Evolutionary conservation across 2,329 filamentous ascomycete species (phyloP).

Genomic region (Aureobasidium namibiae): DNA sequence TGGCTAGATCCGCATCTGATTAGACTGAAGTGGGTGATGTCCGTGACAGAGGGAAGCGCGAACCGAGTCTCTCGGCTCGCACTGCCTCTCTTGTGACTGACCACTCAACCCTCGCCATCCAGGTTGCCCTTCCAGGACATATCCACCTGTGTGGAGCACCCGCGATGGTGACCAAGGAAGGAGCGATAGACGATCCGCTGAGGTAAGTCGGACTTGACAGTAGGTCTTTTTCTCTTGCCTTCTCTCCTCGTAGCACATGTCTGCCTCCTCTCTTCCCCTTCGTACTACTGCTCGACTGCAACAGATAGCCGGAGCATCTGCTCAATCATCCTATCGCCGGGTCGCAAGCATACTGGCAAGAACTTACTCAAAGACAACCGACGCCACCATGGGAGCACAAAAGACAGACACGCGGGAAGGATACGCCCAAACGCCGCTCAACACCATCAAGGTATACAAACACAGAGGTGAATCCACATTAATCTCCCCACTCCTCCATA

Average conservation of each 20-base stretch:
- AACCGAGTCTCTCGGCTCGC: not conserved
- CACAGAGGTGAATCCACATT: not conserved
- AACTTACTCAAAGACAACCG: not conserved
- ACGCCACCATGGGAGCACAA: slow-evolving; percentile 1
- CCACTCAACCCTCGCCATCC: not conserved
- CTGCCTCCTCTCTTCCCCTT: not conserved
- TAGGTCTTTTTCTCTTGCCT: not conserved
- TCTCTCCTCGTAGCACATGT: not conserved
- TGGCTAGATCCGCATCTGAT: slow-evolving; percentile 4
- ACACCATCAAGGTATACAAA: slow-evolving; percentile 13
- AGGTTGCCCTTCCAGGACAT: not conserved
- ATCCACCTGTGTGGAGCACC: not conserved
- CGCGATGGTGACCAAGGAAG: not conserved
- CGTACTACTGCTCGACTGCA: not conserved
- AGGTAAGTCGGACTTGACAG: not conserved
- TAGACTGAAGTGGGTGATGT: not conserved
- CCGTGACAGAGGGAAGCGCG: not conserved
- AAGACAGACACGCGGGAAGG: not conserved
- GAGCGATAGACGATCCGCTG: not conserved
- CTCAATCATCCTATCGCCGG: not conserved
- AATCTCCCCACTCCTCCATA: not conserved
- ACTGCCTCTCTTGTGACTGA: not conserved
- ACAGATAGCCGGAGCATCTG: not conserved
- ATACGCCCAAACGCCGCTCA: slow-evolving; percentile 5
- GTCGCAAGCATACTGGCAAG: not conserved